Percentiles rank a stretch among this genome's conserved stretches.
These are phyloP conservation scores for Zalaria obscura DNA, from an alignment of 2,329 filamentous ascomycete species.

Conservation along the genomic window DNA sequence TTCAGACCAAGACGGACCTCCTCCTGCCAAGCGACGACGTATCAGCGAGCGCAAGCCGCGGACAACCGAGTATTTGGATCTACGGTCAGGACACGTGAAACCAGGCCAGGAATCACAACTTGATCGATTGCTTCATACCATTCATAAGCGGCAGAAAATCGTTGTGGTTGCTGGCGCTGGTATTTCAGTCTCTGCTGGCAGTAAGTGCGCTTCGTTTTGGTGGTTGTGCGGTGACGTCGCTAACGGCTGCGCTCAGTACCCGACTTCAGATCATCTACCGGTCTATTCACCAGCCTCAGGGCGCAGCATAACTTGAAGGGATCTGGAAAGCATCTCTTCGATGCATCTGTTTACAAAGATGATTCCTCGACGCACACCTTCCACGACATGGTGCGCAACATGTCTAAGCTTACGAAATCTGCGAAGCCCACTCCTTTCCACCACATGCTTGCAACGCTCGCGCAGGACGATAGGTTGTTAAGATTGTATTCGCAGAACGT, in stretches of 20 bases:
- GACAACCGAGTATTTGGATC: conserved; percentile 69
- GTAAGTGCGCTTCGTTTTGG: conserved; percentile 34
- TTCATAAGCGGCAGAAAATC: conserved; percentile 88
- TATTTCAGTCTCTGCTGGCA: conserved; percentile 91
- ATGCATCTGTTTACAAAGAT: conserved; percentile 94
- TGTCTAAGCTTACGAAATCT: conserved; percentile 63
- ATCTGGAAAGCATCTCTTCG: conserved; percentile 90
- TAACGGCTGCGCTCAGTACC: conserved; percentile 45
- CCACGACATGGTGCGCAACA: conserved; percentile 86
- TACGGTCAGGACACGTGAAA: conserved; percentile 40
- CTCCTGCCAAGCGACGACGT: conserved; percentile 64
- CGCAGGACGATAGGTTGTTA: conserved; percentile 71
- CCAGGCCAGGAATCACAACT: conserved; percentile 48
- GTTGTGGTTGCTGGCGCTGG: conserved; percentile 92
- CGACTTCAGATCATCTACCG: conserved; percentile 85
- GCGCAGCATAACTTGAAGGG: conserved; percentile 81
- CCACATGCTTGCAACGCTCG: conserved; percentile 80
- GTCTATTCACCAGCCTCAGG: conserved; percentile 74
- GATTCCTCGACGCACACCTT: conserved; percentile 79
- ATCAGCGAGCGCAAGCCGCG: conserved; percentile 51
- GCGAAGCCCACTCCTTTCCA: conserved; percentile 83
- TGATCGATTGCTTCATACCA: conserved; percentile 54
- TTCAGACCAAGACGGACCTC: conserved; percentile 46
- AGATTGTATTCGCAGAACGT: conserved; percentile 95
- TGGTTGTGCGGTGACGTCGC: conserved; percentile 8